Evolutionary conservation across 2,329 filamentous ascomycete genomes (phyloP).

Genomic region (Tolypocladium cylindrosporum): DNA sequence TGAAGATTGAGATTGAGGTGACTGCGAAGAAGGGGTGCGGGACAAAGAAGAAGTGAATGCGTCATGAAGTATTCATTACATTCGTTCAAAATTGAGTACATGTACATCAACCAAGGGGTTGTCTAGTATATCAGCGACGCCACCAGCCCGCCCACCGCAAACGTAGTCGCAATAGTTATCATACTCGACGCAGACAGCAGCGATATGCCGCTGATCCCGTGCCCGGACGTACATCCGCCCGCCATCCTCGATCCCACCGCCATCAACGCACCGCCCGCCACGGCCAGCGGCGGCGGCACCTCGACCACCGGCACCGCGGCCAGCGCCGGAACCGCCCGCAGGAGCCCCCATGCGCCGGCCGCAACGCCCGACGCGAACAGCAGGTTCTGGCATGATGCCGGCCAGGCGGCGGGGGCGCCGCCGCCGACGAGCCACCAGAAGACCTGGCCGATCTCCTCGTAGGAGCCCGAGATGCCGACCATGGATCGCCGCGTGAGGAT

Average conservation of each 20-base stretch:
- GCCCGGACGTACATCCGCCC: conserved; percentile 58
- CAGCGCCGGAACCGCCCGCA: conserved; percentile 20
- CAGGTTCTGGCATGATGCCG: conserved; percentile 30
- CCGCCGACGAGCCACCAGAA: conserved; percentile 33
- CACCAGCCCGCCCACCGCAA: conserved; percentile 35
- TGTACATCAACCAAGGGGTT: background rate
- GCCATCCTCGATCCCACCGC: conserved; percentile 51
- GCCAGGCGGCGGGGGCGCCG: conserved; percentile 12
- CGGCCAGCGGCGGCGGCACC: conserved; percentile 27
- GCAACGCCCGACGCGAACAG: conserved; percentile 43
- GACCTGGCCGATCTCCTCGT: conserved; percentile 48
- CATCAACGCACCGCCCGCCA: conserved; percentile 46
- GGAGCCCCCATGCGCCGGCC: conserved; percentile 32
- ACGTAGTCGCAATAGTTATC: conserved; percentile 48
- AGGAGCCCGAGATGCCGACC: conserved; percentile 51
- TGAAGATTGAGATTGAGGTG: conserved; percentile 34
- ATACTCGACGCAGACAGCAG: conserved; percentile 52
- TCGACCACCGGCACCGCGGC: conserved; percentile 14
- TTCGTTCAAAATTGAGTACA: background rate
- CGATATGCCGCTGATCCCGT: conserved; percentile 59
- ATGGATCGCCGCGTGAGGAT: conserved; percentile 41
- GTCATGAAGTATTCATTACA: background rate
- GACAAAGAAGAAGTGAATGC: background rate
- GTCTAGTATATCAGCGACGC: conserved; percentile 16
- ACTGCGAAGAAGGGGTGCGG: conserved; percentile 24